Evolutionary conservation across 352 stramenopile species (phyloP), one percentile per base, ranked within the genome.

Genomic region (Aphanomyces astaci): DNA sequence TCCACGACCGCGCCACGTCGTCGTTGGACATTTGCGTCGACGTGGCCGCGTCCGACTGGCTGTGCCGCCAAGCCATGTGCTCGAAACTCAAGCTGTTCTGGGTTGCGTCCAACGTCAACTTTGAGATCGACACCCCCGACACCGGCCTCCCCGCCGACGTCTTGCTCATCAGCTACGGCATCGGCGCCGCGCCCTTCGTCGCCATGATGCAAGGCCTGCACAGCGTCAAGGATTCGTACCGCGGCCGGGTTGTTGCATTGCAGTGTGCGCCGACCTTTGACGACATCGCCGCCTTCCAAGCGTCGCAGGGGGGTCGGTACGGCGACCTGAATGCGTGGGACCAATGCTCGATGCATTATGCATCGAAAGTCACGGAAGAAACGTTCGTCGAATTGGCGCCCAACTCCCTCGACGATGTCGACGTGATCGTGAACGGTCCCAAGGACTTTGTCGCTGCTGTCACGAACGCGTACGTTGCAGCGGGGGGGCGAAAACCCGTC

Each of bases 1-100:
- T 32, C 51, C 27, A 27, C 25, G 51, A 28, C 15, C 24, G 27
- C 3, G 4, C 51, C 17, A 17, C 24, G 13, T 31, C 24, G 7
- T 33, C 51, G 7, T 19, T 57, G 17, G 25, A 32, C 24, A 57
- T 57, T 36, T 28, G 19, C n/a, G 51, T 57, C 4, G 45, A 53
- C 13, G 24, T n/a, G 13, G n/a, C 51, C 4, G 13, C 24, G 24
- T 57, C 51, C 13, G 7, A 31, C 24, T 66, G 59, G 59, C 46
- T 66, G 24, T 52, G 28, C 59, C 17, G n/a, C 2, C 28, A 39
- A 5, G 22, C 59, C 17, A 24, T 56, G 27, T 11, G 48, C 25
- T 45, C 59, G 1, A 54, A 11, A 15, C n/a, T 66, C 17, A 30
- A 54, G 30, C 28, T 66, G 24, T 66, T 56, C 54, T 66, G 59